Base-by-base conservation (phyloP, 1,139 yeast genomes). In the Nakaseomyces delphensis region DNA sequence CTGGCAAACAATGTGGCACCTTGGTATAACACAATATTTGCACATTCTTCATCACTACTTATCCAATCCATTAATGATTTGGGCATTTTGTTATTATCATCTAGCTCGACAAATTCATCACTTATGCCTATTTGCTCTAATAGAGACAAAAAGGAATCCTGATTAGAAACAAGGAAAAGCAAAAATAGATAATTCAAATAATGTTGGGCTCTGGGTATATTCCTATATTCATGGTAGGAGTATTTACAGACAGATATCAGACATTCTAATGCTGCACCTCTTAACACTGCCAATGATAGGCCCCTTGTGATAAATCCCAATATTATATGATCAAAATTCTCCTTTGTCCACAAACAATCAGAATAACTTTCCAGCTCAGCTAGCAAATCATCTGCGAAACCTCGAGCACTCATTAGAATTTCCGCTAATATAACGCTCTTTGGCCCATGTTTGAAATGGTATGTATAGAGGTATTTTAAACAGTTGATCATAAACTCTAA, bases 221-320 rank as follows among this genome's bases (percentile, higher is more conserved):
- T 43, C 15, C 36, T 30, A 20, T 46, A 46, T 39, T 56, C 56
- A 16, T 42, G 41, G 39, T 70, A 71, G 47, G 81, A 65, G 9
- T 71, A 60, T 38, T 66, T 68, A 55, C 81, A 71, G 21, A 79
- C 62, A 1, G 66, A 58, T 46, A 70, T 73, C 52, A 84, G 57
- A 18, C 78, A 70, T 1, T 64, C 64, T 38, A 79, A 57, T 0
- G 91, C 73, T 1, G 70, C 64, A 11, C 73, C 74, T 45, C 76
- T 74, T 11, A 83, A 70, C 41, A 74, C 77, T 3, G 89, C 76
- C 10, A 76, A 64, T 39, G 76, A 75, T 45, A 84, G 64, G 0
- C 95, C 95, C 55, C 76, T 78, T 2, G 77, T 65, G 28, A 79
- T 65, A n/a, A 73, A 59, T 40, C 70, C 69, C 38, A 77, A 64